Base-by-base conservation (phyloP, 148 eudicot species). In the Pharnaceum exiguum region DNA sequence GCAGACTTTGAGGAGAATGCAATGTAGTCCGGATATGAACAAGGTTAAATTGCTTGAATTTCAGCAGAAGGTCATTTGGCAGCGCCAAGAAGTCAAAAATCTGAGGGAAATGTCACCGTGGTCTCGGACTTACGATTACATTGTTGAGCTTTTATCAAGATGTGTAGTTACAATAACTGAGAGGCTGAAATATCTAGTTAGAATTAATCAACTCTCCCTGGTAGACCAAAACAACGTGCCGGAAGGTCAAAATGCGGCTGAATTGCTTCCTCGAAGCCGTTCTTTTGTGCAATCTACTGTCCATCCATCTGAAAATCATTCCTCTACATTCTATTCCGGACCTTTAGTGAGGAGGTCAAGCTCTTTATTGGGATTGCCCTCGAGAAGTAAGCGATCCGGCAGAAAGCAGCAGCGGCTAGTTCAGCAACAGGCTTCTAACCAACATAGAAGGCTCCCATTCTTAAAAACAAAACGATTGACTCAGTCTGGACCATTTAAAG, bases 11-110 rank as follows among this genome's bases (percentile, higher is more conserved):
- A 79, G 86, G 75, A 72, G 84, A 75, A 85, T 87, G 87, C 78
- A 73, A 63, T 70, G 68, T 46, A 82, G 67, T 47, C 68, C 73
- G 5, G 76, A 74, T 35, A 48, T 66, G 10, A 69, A 63, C 45
- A 66, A 67, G 40, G 76, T 81, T 70, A 84, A 84, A 54, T 51
- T 84, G 71, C 78, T 82, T 1, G 95, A 90, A 71, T 87, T 77
- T 65, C 87, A 79, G 73, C 87, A 87, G 62, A 91, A 82, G 73
- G 96, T 91, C 32, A 51, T 73, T 16, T 75, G 94, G 85, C 97
- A 87, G 55, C 85, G 90, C 12, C 90, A 87, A 52, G 94, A 85
- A 66, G 97, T 91, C 62, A 82, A 75, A 58, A 73, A 70, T 59
- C 70, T 91, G 37, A 78, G 81, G 22, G 90, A 76, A 56, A 77